phyloP scores from a whole-genome alignment of 352 stramenopile genomes.

The Phytophthora quininea region DNA sequence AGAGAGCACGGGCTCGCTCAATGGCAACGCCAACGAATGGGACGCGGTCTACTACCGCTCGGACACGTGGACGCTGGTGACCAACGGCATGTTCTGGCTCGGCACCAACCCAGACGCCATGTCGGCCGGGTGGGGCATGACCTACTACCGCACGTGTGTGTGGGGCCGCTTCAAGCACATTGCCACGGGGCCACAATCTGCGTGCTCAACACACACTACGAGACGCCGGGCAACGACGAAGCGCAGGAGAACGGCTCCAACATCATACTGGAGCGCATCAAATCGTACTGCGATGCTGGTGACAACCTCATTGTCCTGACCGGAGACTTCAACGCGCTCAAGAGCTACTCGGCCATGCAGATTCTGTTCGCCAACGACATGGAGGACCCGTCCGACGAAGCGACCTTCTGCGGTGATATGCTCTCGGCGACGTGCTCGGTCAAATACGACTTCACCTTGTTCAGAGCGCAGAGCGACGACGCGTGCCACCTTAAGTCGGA shows the following conservation, averaged over 20 bases:
- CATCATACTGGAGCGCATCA: conserved; percentile 64
- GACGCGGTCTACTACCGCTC: conserved; percentile 72
- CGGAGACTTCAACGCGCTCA: conserved; percentile 79
- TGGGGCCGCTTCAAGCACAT: conserved; percentile 80
- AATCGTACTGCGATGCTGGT: conserved; percentile 48
- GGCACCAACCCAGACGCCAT: conserved; percentile 56
- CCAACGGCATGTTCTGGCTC: conserved; percentile 75
- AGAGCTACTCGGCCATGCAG: conserved; percentile 69
- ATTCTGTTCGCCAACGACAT: conserved; percentile 57
- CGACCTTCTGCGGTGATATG: conserved; percentile 78
- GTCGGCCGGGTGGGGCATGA: conserved; percentile 66
- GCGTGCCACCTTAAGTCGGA: conserved; percentile 61
- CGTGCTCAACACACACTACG: conserved; percentile 84
- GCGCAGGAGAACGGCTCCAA: conserved; percentile 70
- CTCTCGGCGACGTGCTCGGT: conserved; percentile 56
- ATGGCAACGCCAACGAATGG: conserved; percentile 58
- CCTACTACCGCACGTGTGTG: conserved; percentile 74
- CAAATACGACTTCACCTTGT: conserved; percentile 78
- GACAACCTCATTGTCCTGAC: conserved; percentile 71
- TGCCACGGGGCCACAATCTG: conserved; percentile 63
- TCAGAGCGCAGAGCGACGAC: conserved; percentile 41
- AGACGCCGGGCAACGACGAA: conserved; percentile 77
- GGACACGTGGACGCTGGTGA: conserved; percentile 61
- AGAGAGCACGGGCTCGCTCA: conserved; percentile 62
- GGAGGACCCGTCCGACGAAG: conserved; percentile 53